These are phyloP conservation scores for Xerocomellus dryophilus DNA, from an alignment of 768 basidiomycete genomes.

Conservation along the genomic window DNA sequence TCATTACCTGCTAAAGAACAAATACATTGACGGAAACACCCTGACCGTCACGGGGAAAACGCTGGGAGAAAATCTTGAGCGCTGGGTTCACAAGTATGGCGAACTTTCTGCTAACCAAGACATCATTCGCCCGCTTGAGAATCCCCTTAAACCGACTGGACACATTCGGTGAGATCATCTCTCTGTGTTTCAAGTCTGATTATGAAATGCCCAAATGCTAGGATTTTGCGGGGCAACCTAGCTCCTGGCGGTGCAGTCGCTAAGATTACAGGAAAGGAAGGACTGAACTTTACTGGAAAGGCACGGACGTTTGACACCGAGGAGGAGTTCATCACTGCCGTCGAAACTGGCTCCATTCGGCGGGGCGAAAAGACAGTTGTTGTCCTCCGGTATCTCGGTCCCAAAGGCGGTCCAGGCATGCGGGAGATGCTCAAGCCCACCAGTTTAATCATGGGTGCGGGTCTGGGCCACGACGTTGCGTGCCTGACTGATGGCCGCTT, in stretches of 20 bases:
- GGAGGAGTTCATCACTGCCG: conserved; percentile 81
- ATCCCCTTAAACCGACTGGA: conserved; percentile 85
- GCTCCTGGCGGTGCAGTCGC: conserved; percentile 95
- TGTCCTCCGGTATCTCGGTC: conserved; percentile 93
- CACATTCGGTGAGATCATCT: conserved; percentile 68
- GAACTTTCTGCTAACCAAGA: conserved; percentile 73
- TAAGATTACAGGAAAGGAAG: conserved; percentile 97
- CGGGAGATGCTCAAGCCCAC: conserved; percentile 99
- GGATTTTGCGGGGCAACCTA: conserved; percentile 88
- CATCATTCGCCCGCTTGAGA: conserved; percentile 81
- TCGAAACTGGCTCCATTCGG: conserved; percentile 84
- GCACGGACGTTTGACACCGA: conserved; percentile 93
- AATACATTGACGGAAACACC: conserved; percentile 85
- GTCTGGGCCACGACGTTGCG: conserved; percentile 92
- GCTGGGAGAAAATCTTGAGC: conserved; percentile 88
- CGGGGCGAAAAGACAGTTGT: conserved; percentile 96
- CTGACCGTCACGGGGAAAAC: conserved; percentile 89
- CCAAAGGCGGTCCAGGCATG: conserved; percentile 98
- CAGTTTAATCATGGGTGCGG: conserved; percentile 97
- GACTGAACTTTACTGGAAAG: conserved; percentile 83
- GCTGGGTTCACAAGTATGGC: conserved; percentile 80
- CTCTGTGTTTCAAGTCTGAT: conserved; percentile 1
- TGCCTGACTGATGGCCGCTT: conserved; percentile 98
- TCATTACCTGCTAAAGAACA: conserved; percentile 80
- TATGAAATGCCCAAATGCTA: conserved; percentile 29